Evolutionary conservation across 2,329 filamentous ascomycete species (phyloP).

Genomic region (Apiospora koreana): DNA sequence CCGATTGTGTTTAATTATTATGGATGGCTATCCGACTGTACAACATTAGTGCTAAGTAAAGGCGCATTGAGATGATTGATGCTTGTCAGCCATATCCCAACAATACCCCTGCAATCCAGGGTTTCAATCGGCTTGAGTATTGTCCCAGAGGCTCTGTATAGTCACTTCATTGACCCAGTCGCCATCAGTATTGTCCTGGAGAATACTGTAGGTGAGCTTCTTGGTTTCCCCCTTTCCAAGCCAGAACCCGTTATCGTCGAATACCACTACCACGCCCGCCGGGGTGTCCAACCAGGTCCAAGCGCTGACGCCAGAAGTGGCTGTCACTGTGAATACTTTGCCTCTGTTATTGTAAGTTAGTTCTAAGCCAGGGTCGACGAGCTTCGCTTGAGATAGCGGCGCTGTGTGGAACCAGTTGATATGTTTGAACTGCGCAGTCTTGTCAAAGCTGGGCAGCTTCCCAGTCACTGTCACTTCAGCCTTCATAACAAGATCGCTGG

Average conservation of each 20-base stretch:
- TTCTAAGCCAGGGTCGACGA: conserved; percentile 49
- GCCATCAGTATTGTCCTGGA: conserved; percentile 40
- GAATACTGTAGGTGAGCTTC: conserved; percentile 45
- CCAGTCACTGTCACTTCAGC: conserved; percentile 44
- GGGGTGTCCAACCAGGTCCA: conserved; percentile 34
- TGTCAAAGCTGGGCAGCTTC: conserved; percentile 45
- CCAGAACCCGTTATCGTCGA: conserved; percentile 55
- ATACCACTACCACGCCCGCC: conserved; percentile 47
- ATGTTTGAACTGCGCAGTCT: conserved; percentile 45
- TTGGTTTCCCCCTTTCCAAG: conserved; percentile 44
- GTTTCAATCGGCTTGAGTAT: conserved; percentile 20
- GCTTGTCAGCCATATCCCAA: neutral
- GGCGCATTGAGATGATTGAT: neutral
- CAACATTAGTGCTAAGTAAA: neutral
- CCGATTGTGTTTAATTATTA: no score
- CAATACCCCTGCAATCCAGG: neutral
- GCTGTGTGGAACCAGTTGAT: conserved; percentile 51
- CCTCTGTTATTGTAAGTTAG: neutral
- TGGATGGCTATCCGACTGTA: neutral
- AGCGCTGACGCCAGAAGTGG: neutral
- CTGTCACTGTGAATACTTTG: neutral
- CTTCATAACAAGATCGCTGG: conserved; percentile 34
- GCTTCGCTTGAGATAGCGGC: conserved; percentile 43
- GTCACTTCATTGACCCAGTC: conserved; percentile 50
- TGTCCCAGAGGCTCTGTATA: conserved; percentile 54